Base-by-base conservation (phyloP, 2,329 filamentous ascomycete genomes). In the Alternaria ethzedia region DNA sequence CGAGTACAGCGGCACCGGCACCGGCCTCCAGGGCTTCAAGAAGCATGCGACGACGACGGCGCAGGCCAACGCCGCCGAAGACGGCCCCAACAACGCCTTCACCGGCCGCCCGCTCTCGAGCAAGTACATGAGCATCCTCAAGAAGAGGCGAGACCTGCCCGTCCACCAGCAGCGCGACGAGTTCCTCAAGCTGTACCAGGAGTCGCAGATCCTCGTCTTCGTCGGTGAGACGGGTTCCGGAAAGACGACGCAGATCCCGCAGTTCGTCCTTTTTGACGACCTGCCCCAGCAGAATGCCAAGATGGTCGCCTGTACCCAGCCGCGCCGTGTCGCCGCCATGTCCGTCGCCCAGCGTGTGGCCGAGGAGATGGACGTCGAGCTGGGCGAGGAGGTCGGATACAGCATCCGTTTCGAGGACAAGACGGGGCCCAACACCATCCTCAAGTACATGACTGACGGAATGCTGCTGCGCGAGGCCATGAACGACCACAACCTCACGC, bases 401-500 rank as follows among this genome's bases (percentile, higher is more conserved):
- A 97, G 92, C 8, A 97, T 99, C 76, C 93, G 96, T 78, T 99
- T 99, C 77, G 96, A 99, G 76, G 96, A 99, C 81, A 92, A 90
- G 78, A 97, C 95, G 0, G 92, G 90, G 68, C 89, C 93, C 2
- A 87, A 90, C 17, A 99, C 96, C 1, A 93, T 90, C 76, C 97
- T 99, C 84, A 99, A 99, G 83, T 99, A 99, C 83, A 97, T 99
- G 95, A 99, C 96, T 15, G 96, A 99, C 75, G 96, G 96, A 80
- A 98, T 98, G 92, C 87, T 99, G 78, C 90, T 97, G 82, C 88
- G 96, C 83, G 96, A 99, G 82, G 94, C 97, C 77, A 86, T 99
- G 55, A 87, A 97, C 70, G 96, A 99, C 78, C 92, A 94, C 0
- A 91, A 97, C 72, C 83, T 99, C 69, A 91, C 87, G 75, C 89